phyloP scores from a whole-genome alignment of 257 asterid genomes.

The Nicotiana benthamiana region DNA sequence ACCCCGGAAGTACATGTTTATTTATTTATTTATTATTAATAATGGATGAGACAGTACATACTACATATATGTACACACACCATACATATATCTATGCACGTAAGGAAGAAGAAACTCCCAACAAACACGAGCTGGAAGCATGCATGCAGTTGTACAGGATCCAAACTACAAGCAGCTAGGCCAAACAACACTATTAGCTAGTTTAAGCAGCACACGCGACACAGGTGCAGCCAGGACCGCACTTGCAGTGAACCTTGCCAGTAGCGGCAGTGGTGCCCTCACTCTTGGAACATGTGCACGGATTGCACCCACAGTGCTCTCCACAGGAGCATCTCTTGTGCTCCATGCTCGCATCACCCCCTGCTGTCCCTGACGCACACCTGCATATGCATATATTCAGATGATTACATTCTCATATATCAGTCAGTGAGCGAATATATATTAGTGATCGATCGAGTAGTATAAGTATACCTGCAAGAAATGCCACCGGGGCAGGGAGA shows the following conservation, averaged over 20 bases:
- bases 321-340: slow-evolving; percentile 63
- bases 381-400: background rate
- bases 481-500: slow-evolving; percentile 55
- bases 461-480: slow-evolving; percentile 18
- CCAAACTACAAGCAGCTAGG: no score
- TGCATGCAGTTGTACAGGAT: no score
- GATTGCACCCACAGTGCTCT: slow-evolving; percentile 59
- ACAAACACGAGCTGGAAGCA: no score
- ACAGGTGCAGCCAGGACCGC: slow-evolving; percentile 46
- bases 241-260: slow-evolving; percentile 46
- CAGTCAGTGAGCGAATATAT: no score
- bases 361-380: slow-evolving; percentile 20
- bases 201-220: slow-evolving; percentile 29
- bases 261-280: slow-evolving; percentile 10
- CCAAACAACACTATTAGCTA: no score
- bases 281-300: slow-evolving; percentile 35
- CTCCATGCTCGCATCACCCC: slow-evolving; percentile 6
- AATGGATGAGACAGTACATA: no score
- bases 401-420: no score
- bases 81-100: no score
- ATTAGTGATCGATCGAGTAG: background rate
- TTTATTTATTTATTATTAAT: no score
- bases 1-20: background rate
- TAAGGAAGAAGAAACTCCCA: no score
- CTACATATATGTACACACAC: no score